Evolutionary conservation across 257 asterid genomes (phyloP).

Genomic region (Eucommia ulmoides): DNA sequence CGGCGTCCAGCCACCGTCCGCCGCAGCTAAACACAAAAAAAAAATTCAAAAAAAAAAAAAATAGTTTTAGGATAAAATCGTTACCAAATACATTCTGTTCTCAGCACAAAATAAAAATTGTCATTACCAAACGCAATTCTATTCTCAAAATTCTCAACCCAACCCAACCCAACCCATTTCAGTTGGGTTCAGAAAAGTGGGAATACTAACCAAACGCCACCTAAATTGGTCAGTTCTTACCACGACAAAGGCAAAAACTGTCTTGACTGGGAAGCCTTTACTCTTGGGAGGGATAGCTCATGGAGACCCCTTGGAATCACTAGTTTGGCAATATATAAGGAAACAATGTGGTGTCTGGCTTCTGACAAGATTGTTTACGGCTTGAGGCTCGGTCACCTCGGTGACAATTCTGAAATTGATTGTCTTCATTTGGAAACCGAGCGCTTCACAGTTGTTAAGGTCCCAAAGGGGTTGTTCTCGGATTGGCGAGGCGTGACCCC

Average conservation of each 20-base stretch:
- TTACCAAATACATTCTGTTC: too few relatives aligned
- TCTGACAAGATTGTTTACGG: constrained; percentile 4
- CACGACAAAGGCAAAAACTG: not conserved
- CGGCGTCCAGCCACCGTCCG: too few relatives aligned
- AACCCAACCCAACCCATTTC: too few relatives aligned
- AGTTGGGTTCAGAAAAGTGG: too few relatives aligned
- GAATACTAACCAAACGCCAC: too few relatives aligned
- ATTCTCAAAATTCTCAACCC: too few relatives aligned
- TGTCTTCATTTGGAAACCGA: constrained; percentile 23
- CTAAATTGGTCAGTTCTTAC: constrained; percentile 9
- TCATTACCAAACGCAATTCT: too few relatives aligned
- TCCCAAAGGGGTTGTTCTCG: too few relatives aligned
- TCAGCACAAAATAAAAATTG: too few relatives aligned
- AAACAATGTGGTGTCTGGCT: not conserved
- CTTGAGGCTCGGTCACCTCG: not conserved
- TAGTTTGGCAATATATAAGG: not conserved
- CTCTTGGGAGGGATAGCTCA: constrained; percentile 8
- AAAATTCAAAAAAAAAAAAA: too few relatives aligned
- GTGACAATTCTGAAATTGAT: constrained; percentile 1
- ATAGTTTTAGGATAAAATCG: too few relatives aligned
- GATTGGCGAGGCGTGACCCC: not conserved
- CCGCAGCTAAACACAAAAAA: too few relatives aligned
- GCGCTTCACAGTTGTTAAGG: not conserved
- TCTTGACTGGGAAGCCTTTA: constrained; percentile 8
- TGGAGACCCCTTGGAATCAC: constrained; percentile 21